Evolutionary conservation across 1,284 basidiomycete genomes (phyloP).

Genomic region (Heterobasidion occidentale): DNA sequence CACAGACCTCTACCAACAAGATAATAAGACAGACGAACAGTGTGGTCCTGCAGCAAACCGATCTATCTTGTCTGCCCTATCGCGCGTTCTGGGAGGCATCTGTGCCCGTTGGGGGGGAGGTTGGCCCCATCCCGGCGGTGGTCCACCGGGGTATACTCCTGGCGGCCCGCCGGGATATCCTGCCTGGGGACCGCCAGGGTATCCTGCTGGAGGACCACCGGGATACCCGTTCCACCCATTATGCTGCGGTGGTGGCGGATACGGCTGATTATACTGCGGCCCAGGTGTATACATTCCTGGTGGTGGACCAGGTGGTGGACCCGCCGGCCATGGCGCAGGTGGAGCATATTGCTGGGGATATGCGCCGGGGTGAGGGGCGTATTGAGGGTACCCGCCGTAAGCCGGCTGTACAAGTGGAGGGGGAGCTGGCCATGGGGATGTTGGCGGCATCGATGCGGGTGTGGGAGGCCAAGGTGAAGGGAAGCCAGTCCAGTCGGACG

Average conservation of each 20-base stretch:
- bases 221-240: conserved; percentile 2
- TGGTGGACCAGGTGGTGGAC: conserved; percentile 6
- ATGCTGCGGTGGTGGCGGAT: conserved; percentile 1
- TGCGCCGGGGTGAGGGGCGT: not conserved
- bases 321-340: not conserved
- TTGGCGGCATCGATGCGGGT: conserved; percentile 3
- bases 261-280: not conserved
- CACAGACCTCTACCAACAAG: not conserved
- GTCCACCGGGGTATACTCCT: not conserved
- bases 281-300: conserved; percentile 7
- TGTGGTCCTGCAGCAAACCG: conserved; percentile 10
- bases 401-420: conserved; percentile 2
- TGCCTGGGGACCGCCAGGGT: not conserved
- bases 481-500: conserved; percentile 13
- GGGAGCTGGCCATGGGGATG: conserved; percentile 6
- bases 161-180: not conserved
- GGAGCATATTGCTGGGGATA: not conserved
- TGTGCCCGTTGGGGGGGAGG: conserved; percentile 8
- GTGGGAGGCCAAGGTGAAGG: conserved; percentile 3
- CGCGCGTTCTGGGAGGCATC: conserved; percentile 10
- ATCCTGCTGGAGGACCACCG: conserved; percentile 2
- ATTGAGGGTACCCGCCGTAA: not conserved
- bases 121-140: not conserved
- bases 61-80: conserved; percentile 9
- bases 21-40: conserved; percentile 8